Percentiles rank a stretch among this genome's conserved stretches.
phyloP scores from a whole-genome alignment of 805 yeast genomes.

The Candida dajiaensis region DNA sequence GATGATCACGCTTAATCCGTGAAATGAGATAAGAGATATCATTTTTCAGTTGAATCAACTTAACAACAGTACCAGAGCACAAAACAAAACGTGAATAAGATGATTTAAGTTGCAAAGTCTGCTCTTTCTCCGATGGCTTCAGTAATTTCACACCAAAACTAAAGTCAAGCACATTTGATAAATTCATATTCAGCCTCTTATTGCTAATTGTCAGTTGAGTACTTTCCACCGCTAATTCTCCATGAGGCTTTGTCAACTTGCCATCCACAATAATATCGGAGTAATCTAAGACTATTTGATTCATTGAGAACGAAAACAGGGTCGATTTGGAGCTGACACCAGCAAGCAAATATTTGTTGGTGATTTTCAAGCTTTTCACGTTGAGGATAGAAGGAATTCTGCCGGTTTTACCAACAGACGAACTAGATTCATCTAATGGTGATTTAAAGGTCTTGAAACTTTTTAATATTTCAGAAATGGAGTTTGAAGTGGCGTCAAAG shows the following conservation, averaged over 20 bases:
- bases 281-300: slow-evolving; percentile 4
- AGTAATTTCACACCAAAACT: slow-evolving; percentile 37
- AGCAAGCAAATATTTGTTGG: not conserved
- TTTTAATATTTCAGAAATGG: not conserved
- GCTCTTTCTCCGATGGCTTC: slow-evolving; percentile 32
- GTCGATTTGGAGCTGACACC: slow-evolving; percentile 1
- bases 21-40: slow-evolving; percentile 5
- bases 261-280: slow-evolving; percentile 7
- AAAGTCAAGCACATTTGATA: slow-evolving; percentile 41
- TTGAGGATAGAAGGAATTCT: not conserved
- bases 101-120: slow-evolving; percentile 52
- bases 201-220: slow-evolving; percentile 26
- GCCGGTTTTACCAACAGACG: not conserved
- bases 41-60: slow-evolving; percentile 14
- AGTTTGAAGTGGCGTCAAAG: not conserved
- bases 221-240: slow-evolving; percentile 22
- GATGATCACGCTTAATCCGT: not conserved
- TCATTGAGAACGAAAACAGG: not conserved
- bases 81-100: slow-evolving; percentile 53
- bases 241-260: slow-evolving; percentile 7
- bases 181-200: slow-evolving; percentile 27
- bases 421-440: not conserved
- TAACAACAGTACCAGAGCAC: slow-evolving; percentile 44
- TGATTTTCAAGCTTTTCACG: not conserved
- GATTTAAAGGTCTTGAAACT: not conserved